Evolutionary conservation across 176 grass and related monocot species (phyloP).

Genomic region (Chrysopogon serrulatus): DNA sequence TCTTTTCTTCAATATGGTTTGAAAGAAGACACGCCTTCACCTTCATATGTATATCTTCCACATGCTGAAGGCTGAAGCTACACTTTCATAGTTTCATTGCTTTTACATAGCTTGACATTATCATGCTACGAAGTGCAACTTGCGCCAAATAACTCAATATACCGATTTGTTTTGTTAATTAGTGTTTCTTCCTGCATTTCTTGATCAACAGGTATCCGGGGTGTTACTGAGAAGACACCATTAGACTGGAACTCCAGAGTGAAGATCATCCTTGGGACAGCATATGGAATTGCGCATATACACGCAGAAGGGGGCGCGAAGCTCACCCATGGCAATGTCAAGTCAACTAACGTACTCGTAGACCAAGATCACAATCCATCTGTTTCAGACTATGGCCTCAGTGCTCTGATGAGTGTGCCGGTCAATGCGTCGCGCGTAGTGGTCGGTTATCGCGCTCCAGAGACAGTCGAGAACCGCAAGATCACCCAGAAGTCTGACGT

Average conservation of each 20-base stretch:
- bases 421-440: slow-evolving; percentile 53
- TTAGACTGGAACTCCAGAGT: slow-evolving; percentile 84
- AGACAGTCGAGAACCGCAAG: slow-evolving; percentile 71
- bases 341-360: slow-evolving; percentile 83
- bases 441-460: slow-evolving; percentile 81
- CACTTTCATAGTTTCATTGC: neutral
- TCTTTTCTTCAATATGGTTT: neutral
- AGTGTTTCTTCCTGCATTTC: neutral
- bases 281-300: slow-evolving; percentile 65
- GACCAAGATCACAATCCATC: slow-evolving; percentile 55
- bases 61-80: slow-evolving; percentile 8
- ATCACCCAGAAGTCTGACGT: slow-evolving; percentile 83
- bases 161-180: neutral
- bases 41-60: neutral
- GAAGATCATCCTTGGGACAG: slow-evolving; percentile 76
- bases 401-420: slow-evolving; percentile 48
- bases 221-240: slow-evolving; percentile 45
- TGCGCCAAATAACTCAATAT: neutral
- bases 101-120: neutral
- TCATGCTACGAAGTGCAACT: neutral
- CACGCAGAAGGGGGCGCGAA: slow-evolving; percentile 74
- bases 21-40: neutral
- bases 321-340: slow-evolving; percentile 88
- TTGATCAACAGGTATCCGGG: slow-evolving; percentile 49
- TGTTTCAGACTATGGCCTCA: slow-evolving; percentile 77